Percentiles rank a stretch among this genome's conserved stretches.
phyloP scores from a whole-genome alignment of 768 basidiomycete genomes.

The Mycena capillaripes region DNA sequence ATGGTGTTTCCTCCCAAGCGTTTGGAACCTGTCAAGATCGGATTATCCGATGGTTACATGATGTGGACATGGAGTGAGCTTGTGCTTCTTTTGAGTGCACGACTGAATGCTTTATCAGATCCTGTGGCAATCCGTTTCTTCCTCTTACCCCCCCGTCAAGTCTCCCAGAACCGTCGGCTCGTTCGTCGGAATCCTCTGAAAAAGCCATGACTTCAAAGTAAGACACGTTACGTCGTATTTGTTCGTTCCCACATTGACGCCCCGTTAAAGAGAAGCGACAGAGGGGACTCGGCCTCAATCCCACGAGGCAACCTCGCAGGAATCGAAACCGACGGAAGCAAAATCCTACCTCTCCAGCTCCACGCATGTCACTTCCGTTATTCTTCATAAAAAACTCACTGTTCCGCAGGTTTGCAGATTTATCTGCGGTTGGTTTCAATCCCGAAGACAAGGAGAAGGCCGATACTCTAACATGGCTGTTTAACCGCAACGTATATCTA shows the following conservation, averaged over 20 bases:
- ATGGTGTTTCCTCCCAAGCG: background rate
- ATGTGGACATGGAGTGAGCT: conserved; percentile 5
- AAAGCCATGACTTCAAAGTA: background rate
- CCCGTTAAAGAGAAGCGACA: background rate
- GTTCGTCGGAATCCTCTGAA: background rate
- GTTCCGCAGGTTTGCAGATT: background rate
- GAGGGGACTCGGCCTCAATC: background rate
- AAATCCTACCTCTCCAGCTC: background rate
- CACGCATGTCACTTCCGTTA: background rate
- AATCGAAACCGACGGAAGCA: background rate
- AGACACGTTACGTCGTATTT: background rate
- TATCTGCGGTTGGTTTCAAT: background rate
- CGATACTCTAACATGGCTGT: conserved; percentile 7
- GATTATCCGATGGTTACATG: conserved; percentile 12
- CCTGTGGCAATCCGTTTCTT: conserved; percentile 6
- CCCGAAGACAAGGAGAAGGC: background rate
- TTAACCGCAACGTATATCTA: background rate
- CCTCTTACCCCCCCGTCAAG: conserved; percentile 8
- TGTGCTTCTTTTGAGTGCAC: background rate
- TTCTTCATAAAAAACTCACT: background rate
- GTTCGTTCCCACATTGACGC: background rate
- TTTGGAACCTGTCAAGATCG: background rate
- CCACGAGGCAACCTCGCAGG: no score
- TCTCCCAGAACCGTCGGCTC: background rate
- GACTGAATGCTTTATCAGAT: conserved; percentile 11